Evolutionary conservation across 345 rosid species (phyloP), one percentile per base, ranked within the genome.

Genomic region (Melastoma malabathricum): DNA sequence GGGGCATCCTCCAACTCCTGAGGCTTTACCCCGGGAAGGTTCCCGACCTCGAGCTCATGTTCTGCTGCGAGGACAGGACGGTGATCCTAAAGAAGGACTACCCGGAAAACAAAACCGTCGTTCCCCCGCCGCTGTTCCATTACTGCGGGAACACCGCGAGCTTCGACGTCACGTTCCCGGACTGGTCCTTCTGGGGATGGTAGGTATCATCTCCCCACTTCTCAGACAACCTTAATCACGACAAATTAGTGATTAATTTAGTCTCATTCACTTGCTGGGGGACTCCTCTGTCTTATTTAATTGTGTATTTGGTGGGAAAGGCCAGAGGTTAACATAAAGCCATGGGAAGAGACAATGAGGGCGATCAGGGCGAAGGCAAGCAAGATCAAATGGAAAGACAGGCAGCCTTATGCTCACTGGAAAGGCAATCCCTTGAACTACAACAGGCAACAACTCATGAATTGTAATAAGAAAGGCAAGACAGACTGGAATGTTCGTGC

Each of bases 101-200:
- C 52, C 17, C 49, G 43, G 64, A 62, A 1, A 20, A 16, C 9
- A 70, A 67, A 6, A 54, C 64, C 20, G 44, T 61, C 31, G 50
- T 47, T 49, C 75, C 82, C 4, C 84, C 86, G 1, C 77, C 89
- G 2, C 50, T 84, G 59, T 84, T 84, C 66, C 84, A 77, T 22
- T 84, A 84, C 48, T 75, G 85, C 50, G 70, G 76, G 13, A 59
- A 75, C 19, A 58, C 63, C 13, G 53, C 71, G 14, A 48, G 77
- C 0, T 59, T 74, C 20, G 81, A 70, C 58, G 72, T 80, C 17
- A 69, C 74, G 12, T 80, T 80, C 44, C 82, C 80, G 54, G 84
- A 81, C 18, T 80, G 88, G 93, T 62, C 83, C 68, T 84, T 84
- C 63, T 81, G 93, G 93, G 85, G 80, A 18, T 78, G 88, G 93